phyloP scores from a whole-genome alignment of 1,139 yeast genomes.

The Keqinozyma sinolaborantium region DNA sequence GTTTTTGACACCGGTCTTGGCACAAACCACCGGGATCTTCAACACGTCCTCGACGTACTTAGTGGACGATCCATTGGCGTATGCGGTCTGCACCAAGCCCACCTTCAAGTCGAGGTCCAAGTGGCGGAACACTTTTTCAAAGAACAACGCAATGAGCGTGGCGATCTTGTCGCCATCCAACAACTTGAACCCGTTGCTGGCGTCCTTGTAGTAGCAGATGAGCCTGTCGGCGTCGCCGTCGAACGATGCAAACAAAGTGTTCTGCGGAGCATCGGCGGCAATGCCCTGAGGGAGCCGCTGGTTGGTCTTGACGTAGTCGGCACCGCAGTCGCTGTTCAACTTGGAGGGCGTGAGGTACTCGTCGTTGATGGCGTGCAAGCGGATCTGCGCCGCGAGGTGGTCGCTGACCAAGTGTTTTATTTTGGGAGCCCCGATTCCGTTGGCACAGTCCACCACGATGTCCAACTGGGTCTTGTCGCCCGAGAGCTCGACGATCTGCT shows the following conservation, averaged over 20 bases:
- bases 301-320: conserved; percentile 90
- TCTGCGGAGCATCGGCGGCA: conserved; percentile 24
- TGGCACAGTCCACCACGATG: conserved; percentile 81
- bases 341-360: conserved; percentile 50
- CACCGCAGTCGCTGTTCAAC: conserved; percentile 85
- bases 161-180: conserved; percentile 96
- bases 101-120: conserved; percentile 44
- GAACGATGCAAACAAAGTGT: conserved; percentile 70
- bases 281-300: conserved; percentile 73
- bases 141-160: conserved; percentile 71
- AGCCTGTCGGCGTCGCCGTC: conserved; percentile 98
- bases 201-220: conserved; percentile 70
- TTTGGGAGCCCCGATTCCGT: conserved; percentile 93
- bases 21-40: conserved; percentile 77
- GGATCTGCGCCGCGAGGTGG: conserved; percentile 39
- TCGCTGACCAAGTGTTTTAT: conserved; percentile 45
- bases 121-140: conserved; percentile 45
- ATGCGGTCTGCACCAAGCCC: conserved; percentile 96
- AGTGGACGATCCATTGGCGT: conserved; percentile 93
- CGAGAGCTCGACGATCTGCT: conserved; percentile 23
- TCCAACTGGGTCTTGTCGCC: conserved; percentile 27
- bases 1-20: conserved; percentile 96
- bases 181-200: conserved; percentile 50
- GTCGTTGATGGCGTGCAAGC: conserved; percentile 55
- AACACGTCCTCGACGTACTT: conserved; percentile 59